Evolutionary conservation across 202 grass and related monocot genomes (phyloP), one percentile per base, ranked within the genome.

Genomic region (Panicum virgatum): DNA sequence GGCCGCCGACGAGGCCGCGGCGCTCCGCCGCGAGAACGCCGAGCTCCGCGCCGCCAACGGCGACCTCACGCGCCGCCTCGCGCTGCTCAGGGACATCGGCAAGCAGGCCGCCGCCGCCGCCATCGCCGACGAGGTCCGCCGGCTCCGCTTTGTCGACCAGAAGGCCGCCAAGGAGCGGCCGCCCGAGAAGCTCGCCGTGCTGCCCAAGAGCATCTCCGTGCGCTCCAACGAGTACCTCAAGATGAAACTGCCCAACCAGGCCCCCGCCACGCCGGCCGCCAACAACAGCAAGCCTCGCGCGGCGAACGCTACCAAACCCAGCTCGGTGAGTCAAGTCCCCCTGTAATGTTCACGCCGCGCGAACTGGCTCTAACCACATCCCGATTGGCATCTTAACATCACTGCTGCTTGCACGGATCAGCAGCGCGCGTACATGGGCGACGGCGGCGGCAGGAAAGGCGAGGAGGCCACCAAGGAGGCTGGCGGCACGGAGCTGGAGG

Each of bases 1-100:
- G 73, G 85, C 87, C 9, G 62, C 72, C 42, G 91, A 94, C 46
- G 91, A 99, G 76, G 91, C 87, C 2, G 89, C 90, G 2, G 62
- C 78, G 9, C 87, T 99, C 39, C 91, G 91, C 29, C 87, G 58
- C 34, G 91, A 96, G 71, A 99, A 99, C 29, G 81, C 87, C 57
- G 76, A 82, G 53, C 96, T 99, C 70, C 96, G 91, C 39, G 59
- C 72, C 42, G 81, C 85, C 50, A 99, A 99, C 18, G 73, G 78
- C 83, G 93, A 96, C 84, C 96, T 99, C 69, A 48, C 71, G 4
- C 85, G 72, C 39, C 77, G 71, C 46, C 81, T 99, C 66, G 83
- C 78, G 52, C 58, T 94, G 39, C 27, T 86, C 70, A 29, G 77
- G 5, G 48, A 63, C 69, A 67, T 83, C 10, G 83, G 85, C 1